Base-by-base conservation (phyloP, 2,329 filamentous ascomycete genomes). In the Colletotrichum sp. region DNA sequence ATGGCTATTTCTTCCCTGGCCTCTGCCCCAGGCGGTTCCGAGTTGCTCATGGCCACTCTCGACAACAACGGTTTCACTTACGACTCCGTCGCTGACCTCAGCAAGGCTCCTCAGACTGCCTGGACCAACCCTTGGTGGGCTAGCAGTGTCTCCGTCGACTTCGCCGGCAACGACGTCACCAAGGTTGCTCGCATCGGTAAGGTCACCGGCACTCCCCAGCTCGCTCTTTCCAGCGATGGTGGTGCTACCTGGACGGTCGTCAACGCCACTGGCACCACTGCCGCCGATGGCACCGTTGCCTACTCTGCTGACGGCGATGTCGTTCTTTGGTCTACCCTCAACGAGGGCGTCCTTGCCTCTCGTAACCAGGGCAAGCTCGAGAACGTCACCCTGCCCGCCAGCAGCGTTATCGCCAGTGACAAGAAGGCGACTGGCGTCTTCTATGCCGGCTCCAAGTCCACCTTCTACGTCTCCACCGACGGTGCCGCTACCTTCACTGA, bases 21-120 rank as follows among this genome's bases (percentile, higher is more conserved):
- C 18, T 89, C 88, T 1, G 87, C 86, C 0, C 88, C 88, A 0
- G 86, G 87, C 0, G 90, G 89, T 3, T 87, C 86, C 3, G 88
- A 90, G 60, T 86, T 91, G 5, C 82, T 91, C 4, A 88, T 86
- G 1, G 89, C 86, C 3, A 87, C 90, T 0, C 88, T 85, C 6
- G 90, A 92, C 69, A 86, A 88, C 76, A 87, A 86, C 66, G 90
- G 90, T 0, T 92, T 90, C 79, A 89, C 88, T 1, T 89, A 88
- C 78, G 79, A 81, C 15, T 83, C 79, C 16, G 82, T 82, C 44
- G 79, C 77, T 4, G 82, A 82, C 26, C 81, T 91, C 1, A 82
- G 79, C 72, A 88, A 83, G 1, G 79, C 88, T 0, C 89, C 89
- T 0, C 78, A 85, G 13, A 84, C 83, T 2, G 83, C 84, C 3